These are phyloP conservation scores for Cenchrus fungigraminus DNA, from an alignment of 176 grass and related monocot species.

Conservation along the genomic window DNA sequence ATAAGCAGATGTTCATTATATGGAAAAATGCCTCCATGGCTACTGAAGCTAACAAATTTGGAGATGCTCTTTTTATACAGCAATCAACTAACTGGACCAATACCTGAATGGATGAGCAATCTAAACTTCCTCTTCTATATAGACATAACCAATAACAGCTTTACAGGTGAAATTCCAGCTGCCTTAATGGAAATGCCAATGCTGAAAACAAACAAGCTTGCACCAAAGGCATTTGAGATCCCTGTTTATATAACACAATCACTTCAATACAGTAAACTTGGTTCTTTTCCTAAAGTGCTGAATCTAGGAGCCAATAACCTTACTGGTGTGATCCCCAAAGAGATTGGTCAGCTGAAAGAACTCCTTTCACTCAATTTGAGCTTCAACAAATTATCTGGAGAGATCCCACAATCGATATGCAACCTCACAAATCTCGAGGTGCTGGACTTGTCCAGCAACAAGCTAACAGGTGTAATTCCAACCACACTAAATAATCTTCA, in stretches of 20 bases:
- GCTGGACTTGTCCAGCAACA: conserved; percentile 30
- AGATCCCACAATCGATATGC: conserved; percentile 11
- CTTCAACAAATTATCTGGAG: conserved; percentile 32
- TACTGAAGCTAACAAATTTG: conserved; percentile 39
- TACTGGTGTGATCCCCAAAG: conserved; percentile 7
- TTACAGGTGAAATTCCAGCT: conserved; percentile 45
- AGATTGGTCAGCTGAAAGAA: conserved; percentile 34
- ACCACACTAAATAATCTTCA: not conserved
- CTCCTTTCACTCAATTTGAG: conserved; percentile 41
- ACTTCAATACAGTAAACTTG: not conserved
- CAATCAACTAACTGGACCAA: conserved; percentile 38
- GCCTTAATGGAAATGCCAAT: conserved; percentile 35
- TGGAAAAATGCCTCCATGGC: conserved; percentile 34
- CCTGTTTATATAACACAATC: not conserved
- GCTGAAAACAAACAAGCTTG: not conserved
- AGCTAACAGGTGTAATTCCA: conserved; percentile 36
- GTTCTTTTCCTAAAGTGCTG: conserved; percentile 19
- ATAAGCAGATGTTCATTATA: conserved; percentile 15
- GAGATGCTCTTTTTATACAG: conserved; percentile 6
- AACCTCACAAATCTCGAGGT: conserved; percentile 28
- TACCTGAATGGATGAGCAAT: conserved; percentile 42
- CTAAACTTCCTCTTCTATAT: conserved; percentile 27
- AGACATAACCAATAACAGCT: conserved; percentile 39
- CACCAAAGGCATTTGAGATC: not conserved
- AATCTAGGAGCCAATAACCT: conserved; percentile 39